These are phyloP conservation scores for Lachancea waltii DNA, from an alignment of 805 yeast genomes.

Conservation along the genomic window DNA sequence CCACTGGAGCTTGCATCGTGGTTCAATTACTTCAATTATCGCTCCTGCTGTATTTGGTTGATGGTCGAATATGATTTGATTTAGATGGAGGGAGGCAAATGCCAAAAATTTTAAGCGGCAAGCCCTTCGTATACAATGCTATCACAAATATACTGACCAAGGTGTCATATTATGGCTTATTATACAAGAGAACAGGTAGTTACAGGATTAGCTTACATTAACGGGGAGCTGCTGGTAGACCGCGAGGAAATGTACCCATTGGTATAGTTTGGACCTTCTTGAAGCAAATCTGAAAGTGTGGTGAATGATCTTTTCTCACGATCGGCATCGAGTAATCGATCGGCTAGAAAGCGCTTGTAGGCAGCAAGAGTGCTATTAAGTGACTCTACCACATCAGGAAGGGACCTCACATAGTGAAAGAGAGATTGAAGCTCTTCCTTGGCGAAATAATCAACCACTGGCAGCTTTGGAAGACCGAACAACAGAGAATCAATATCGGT, in stretches of 20 bases:
- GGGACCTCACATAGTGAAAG: constrained; percentile 3
- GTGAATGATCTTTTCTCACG: constrained; percentile 2
- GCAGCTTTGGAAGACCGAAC: constrained; percentile 68
- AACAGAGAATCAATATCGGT: constrained; percentile 46
- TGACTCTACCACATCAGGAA: not conserved
- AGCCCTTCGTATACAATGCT: not conserved
- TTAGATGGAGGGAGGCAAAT: constrained; percentile 1
- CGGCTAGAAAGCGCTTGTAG: constrained; percentile 3
- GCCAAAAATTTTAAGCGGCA: not conserved
- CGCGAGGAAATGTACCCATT: constrained; percentile 1
- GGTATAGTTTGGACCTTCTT: not conserved
- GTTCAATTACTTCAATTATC: not conserved
- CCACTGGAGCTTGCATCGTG: constrained; percentile 77
- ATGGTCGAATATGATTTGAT: not conserved
- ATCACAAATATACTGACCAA: no score
- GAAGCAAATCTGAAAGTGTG: constrained; percentile 5
- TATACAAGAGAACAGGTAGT: no score
- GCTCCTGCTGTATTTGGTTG: not conserved
- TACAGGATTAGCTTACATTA: constrained; percentile 3
- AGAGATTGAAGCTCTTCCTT: constrained; percentile 15
- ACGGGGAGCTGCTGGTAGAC: constrained; percentile 6
- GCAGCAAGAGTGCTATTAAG: constrained; percentile 5
- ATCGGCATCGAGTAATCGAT: not conserved
- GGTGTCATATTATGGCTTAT: no score
- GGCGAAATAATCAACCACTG: constrained; percentile 50